These are phyloP conservation scores for carrot (Daucus carota) DNA, from an alignment of 129 eudicot genomes.

Conservation along the genomic window DH1_v3.0 NC_030386.2:39729001-39729500, in stretches of 20 bases:
- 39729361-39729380: neutral
- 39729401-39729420: neutral
- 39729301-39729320: conserved; percentile 85
- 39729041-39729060: neutral
- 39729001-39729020: neutral
- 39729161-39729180: conserved; percentile 88
- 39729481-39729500: neutral
- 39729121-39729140: conserved; percentile 53
- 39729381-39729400: neutral
- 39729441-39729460: neutral
- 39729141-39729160: conserved; percentile 83
- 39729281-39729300: conserved; percentile 92
- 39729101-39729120: neutral
- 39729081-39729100: no score
- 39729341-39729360: conserved; percentile 5
- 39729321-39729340: conserved; percentile 49
- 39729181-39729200: conserved; percentile 74
- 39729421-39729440: neutral
- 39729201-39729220: conserved; percentile 86
- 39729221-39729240: conserved; percentile 88
- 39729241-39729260: conserved; percentile 93
- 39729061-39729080: no score
- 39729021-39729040: neutral
- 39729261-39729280: conserved; percentile 95
- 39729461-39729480: neutral